A percentile compares a stretch with the other conserved stretches of the same genome.
Evolutionary conservation across 2,329 filamentous ascomycete species (phyloP).

Genomic region (Ploettnerulaceae sp.): DNA sequence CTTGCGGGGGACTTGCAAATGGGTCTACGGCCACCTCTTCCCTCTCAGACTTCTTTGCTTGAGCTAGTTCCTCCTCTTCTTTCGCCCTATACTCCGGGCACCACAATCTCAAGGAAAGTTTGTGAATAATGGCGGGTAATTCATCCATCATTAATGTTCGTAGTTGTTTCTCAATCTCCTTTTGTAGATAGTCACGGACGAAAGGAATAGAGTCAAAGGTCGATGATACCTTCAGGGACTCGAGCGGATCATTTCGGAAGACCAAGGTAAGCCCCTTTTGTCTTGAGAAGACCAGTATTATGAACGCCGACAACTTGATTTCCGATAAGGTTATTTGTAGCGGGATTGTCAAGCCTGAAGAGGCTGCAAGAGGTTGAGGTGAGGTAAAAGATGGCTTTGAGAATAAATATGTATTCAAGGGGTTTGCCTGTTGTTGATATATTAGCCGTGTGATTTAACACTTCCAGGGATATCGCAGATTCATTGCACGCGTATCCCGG

Average conservation of each 20-base stretch:
- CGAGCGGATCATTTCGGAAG: constrained; percentile 95
- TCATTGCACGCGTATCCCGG: constrained; percentile 32
- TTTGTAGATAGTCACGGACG: constrained; percentile 92
- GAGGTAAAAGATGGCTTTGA: constrained; percentile 91
- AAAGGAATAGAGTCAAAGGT: constrained; percentile 99
- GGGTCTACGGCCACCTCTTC: constrained; percentile 61
- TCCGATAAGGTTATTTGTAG: constrained; percentile 94
- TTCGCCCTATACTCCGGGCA: constrained; percentile 77
- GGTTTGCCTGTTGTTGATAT: constrained; percentile 69
- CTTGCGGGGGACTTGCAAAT: constrained; percentile 73
- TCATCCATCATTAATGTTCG: constrained; percentile 97
- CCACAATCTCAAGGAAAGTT: constrained; percentile 82
- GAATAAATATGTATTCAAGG: constrained; percentile 89
- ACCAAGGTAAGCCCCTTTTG: constrained; percentile 96
- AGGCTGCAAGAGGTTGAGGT: constrained; percentile 83
- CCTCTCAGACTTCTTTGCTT: constrained; percentile 46
- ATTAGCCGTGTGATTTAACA: constrained; percentile 42
- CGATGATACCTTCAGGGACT: constrained; percentile 96
- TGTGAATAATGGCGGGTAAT: constrained; percentile 91
- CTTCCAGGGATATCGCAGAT: constrained; percentile 20
- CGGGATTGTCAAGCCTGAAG: constrained; percentile 92
- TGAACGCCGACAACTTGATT: constrained; percentile 92
- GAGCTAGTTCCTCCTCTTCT: constrained; percentile 51
- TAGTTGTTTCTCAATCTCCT: constrained; percentile 90
- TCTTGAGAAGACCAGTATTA: constrained; percentile 95